Percentiles rank a stretch among this genome's conserved stretches.
Evolutionary conservation across 441 rosid genomes (phyloP).

Genomic region (Daphne laureola): DNA sequence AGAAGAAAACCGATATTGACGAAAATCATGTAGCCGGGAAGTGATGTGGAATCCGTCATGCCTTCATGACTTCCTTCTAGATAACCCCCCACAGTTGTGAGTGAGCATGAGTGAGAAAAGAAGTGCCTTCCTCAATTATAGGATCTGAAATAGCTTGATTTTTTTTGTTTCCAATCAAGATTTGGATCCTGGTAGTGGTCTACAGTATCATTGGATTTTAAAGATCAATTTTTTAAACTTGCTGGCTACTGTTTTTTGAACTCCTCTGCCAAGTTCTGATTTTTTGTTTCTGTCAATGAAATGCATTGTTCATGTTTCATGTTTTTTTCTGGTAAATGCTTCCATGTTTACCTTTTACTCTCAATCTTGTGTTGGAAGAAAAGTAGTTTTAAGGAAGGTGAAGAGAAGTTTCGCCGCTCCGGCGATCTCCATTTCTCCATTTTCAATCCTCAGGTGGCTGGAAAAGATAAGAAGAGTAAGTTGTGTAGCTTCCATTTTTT

Average conservation of each 20-base stretch:
- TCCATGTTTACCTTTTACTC: too few relatives aligned
- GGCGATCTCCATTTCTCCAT: too few relatives aligned
- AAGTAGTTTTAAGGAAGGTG: too few relatives aligned
- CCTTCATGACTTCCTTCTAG: conserved; percentile 3
- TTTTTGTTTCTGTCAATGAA: too few relatives aligned
- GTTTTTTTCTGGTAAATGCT: too few relatives aligned
- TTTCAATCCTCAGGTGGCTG: too few relatives aligned
- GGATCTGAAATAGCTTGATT: not conserved
- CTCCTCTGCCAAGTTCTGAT: not conserved
- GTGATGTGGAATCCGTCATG: conserved; percentile 9
- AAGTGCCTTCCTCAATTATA: conserved; percentile 13
- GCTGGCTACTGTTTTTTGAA: conserved; percentile 8
- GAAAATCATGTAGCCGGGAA: conserved; percentile 19
- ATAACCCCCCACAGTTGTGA: conserved; percentile 4
- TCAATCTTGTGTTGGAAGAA: too few relatives aligned
- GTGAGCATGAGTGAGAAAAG: conserved; percentile 1
- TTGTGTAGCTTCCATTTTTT: too few relatives aligned
- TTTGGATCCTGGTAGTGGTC: conserved; percentile 14
- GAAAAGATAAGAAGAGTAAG: too few relatives aligned
- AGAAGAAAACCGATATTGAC: conserved; percentile 16
- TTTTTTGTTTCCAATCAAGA: conserved; percentile 14
- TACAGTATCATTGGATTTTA: conserved; percentile 14
- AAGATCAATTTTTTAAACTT: conserved; percentile 18
- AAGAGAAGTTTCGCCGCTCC: too few relatives aligned
- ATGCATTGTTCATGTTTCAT: too few relatives aligned